phyloP scores from a whole-genome alignment of 768 basidiomycete genomes.

The Cystobasidium onofrii region DNA sequence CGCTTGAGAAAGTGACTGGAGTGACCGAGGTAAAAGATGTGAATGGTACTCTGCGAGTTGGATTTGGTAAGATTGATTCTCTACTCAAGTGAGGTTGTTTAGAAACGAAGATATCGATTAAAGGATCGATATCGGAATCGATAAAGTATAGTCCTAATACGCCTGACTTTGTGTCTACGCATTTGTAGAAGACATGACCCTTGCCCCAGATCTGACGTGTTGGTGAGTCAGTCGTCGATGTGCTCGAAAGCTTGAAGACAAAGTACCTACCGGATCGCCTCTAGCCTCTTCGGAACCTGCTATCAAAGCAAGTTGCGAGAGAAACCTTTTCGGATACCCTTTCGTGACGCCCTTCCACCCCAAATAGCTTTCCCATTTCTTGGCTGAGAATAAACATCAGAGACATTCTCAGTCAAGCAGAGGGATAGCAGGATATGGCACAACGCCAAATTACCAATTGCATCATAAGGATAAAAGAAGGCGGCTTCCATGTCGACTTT shows the following conservation, averaged over 20 bases:
- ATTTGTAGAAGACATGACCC: constrained; percentile 21
- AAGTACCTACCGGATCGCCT: not conserved
- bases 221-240: not conserved
- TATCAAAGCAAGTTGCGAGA: not conserved
- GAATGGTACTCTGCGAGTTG: not conserved
- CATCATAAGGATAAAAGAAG: not conserved
- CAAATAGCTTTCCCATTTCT: constrained; percentile 14
- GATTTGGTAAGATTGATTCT: not conserved
- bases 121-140: not conserved
- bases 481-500: not conserved
- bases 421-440: not conserved
- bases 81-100: not conserved
- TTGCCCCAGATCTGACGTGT: not conserved
- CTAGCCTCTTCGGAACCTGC: not conserved
- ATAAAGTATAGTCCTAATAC: constrained; percentile 7
- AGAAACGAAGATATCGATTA: not conserved
- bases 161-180: not conserved
- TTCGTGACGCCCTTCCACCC: constrained; percentile 12
- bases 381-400: not conserved
- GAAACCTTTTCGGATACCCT: constrained; percentile 4
- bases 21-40: not conserved
- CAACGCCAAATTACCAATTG: not conserved
- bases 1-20: not conserved
- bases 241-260: too few species aligned
- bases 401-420: too few species aligned